Base-by-base conservation (phyloP, 345 rosid species). In the Kandelia obovata region DNA sequence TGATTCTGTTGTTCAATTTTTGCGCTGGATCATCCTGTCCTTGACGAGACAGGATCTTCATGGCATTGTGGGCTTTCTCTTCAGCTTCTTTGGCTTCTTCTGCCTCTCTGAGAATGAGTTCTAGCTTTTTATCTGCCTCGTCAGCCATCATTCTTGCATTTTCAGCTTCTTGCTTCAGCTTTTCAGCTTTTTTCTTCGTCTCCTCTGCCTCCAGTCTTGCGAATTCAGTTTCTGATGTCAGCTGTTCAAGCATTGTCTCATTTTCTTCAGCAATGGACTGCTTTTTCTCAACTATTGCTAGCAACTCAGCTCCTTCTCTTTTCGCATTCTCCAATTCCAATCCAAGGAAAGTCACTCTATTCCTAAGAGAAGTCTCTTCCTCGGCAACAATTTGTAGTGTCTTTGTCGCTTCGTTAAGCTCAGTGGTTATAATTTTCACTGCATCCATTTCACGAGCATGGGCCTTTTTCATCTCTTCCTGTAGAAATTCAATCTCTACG, bases 401-500 rank as follows among this genome's bases (percentile, higher is more conserved):
- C 70, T 69, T 85, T 2, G 96, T 88, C 51, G 97, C 92, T 34
- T 86, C 87, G 20, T 87, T 80, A 9, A 95, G 86, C 78, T 92
- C 97, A 3, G 58, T 66, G 4, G 96, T 90, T 34, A 87, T 53
- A 47, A 71, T 70, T 52, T 84, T 87, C 53, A 85, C 86, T 0
- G 74, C 34, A 53, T 81, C 85, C 89, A 85, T 85, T 62, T 87
- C 87, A 0, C 79, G 57, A 52, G 85, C 88, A 68, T 92, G 96
- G 21, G 84, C 81, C 73, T 69, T 82, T 73, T 80, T 84, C 91
- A 86, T 87, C 79, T 86, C 90, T 26, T 80, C 83, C 39, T 87
- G 85, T 34, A 92, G 64, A 46, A 49, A 37, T 73, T 90, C 90
- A 37, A 95, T 87, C 77, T 90, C 97, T 1, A 49, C 69, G n/a